Evolutionary conservation across 805 yeast species (phyloP), one percentile per base, ranked within the genome.

Genomic region (Suhomyces kilbournensis): DNA sequence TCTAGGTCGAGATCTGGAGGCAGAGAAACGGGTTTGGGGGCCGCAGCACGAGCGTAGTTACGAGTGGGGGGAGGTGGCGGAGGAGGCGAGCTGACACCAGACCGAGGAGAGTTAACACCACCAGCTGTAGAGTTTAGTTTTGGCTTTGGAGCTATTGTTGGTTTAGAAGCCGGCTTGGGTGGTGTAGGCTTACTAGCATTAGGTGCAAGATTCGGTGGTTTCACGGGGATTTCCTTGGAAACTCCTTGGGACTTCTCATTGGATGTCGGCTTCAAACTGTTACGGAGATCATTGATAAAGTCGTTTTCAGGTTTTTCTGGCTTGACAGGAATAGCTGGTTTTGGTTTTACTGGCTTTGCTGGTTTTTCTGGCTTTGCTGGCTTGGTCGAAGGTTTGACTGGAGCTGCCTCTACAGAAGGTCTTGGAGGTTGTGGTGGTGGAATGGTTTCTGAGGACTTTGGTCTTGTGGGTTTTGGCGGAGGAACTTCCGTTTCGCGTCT

Each of bases 1-100:
- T 80, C 78, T 32, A 80, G 57, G 56, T 81, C 75, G 2, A 79
- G 44, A 0, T 62, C 60, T 0, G 81, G 79, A 1, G 69, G 71
- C 0, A 48, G 60, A 1, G 55, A 17, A 3, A 44, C 49, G 3
- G 66, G 67, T 8, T 65, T 53, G 1, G 60, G 61, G 2, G 4
- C 25, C 7, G 58, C 60, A 3, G 55, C 53, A 14, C 62, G 40
- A 17, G 47, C 20, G 47, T 60, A 60, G 44, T 53, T 56, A 44
- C 67, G 57, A 2, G 65, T 57, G n/a, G 71, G 68, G 4, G 77
- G 77, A 0, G 77, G 74, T 3, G 71, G 64, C 3, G 75, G 71
- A 2, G 62, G 53, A 15, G 57, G 50, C 9, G 42, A 8, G 15
- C 55, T 28, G n/a, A 46, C 15, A 14, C 46, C 52, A 22, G 25